phyloP scores from a whole-genome alignment of 2,329 filamentous ascomycete genomes.

The Xylariomycetidae sp. region DNA sequence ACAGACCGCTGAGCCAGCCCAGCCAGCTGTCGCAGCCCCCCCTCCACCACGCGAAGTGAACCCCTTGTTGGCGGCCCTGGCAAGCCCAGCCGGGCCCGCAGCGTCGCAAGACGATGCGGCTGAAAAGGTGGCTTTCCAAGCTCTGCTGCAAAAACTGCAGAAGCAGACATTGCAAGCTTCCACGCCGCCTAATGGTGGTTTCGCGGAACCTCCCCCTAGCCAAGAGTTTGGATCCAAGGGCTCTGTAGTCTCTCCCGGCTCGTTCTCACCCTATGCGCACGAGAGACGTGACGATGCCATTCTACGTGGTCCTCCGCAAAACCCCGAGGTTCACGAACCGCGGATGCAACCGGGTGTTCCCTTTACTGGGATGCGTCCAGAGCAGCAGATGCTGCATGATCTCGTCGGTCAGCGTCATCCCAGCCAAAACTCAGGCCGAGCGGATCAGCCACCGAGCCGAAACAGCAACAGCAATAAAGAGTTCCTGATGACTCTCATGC shows the following conservation, averaged over 20 bases:
- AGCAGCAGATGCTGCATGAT: constrained; percentile 54
- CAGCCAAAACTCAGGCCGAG: constrained; percentile 44
- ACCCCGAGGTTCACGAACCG: constrained; percentile 48
- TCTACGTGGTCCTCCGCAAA: constrained; percentile 34
- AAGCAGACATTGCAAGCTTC: constrained; percentile 39
- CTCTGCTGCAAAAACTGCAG: constrained; percentile 76
- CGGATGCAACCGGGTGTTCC: constrained; percentile 42
- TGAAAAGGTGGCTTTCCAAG: constrained; percentile 85
- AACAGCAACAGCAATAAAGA: constrained; percentile 65
- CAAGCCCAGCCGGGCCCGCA: constrained; percentile 14
- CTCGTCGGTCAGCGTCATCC: constrained; percentile 54
- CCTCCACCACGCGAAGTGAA: constrained; percentile 21
- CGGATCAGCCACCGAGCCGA: constrained; percentile 34
- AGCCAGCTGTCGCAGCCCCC: constrained; percentile 31
- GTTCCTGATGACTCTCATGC: constrained; percentile 81
- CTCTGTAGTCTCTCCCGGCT: constrained; percentile 39
- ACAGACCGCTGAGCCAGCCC: constrained; percentile 40
- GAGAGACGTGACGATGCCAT: constrained; percentile 40
- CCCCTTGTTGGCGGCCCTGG: constrained; percentile 22
- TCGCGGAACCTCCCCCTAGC: constrained; percentile 22
- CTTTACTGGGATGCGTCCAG: constrained; percentile 41
- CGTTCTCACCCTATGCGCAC: constrained; percentile 40
- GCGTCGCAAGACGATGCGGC: constrained; percentile 43
- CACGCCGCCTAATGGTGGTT: constrained; percentile 34
- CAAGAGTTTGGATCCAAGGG: constrained; percentile 30